These are phyloP conservation scores for Ilex asprella DNA, from an alignment of 257 asterid genomes.

Conservation along the genomic window DNA sequence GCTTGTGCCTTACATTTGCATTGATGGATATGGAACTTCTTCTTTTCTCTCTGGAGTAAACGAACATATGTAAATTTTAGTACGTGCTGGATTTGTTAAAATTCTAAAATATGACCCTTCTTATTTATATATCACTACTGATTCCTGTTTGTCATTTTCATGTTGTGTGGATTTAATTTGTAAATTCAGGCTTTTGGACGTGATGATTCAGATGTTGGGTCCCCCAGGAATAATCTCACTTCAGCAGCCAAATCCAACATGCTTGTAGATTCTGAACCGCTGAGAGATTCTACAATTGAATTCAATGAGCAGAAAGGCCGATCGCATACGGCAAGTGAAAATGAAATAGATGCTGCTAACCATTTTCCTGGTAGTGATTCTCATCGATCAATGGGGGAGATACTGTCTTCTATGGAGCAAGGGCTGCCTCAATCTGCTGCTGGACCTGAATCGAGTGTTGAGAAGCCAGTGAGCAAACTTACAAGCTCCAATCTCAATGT, in stretches of 20 bases:
- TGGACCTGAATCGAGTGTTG: conserved; percentile 45
- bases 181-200: conserved; percentile 51
- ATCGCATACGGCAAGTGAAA: conserved; percentile 33
- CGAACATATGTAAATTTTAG: too few species aligned
- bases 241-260: conserved; percentile 32
- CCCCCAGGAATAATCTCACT: conserved; percentile 34
- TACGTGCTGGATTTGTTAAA: too few species aligned
- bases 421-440: conserved; percentile 50
- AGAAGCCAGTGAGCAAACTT: conserved; percentile 43
- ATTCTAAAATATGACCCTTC: too few species aligned
- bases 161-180: conserved; percentile 3
- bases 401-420: conserved; percentile 70
- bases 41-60: too few species aligned
- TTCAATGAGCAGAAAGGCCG: conserved; percentile 50
- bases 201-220: conserved; percentile 66
- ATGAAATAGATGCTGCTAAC: conserved; percentile 39
- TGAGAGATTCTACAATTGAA: conserved; percentile 35
- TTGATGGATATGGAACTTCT: too few species aligned
- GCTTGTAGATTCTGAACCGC: conserved; percentile 31
- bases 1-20: too few species aligned
- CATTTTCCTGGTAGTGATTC: conserved; percentile 46
- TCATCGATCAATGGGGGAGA: conserved; percentile 68
- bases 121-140: too few species aligned
- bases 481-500: conserved; percentile 40
- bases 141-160: too few species aligned